phyloP scores from a whole-genome alignment of 2,329 filamentous ascomycete species.

The Podosphaera fusca region DNA sequence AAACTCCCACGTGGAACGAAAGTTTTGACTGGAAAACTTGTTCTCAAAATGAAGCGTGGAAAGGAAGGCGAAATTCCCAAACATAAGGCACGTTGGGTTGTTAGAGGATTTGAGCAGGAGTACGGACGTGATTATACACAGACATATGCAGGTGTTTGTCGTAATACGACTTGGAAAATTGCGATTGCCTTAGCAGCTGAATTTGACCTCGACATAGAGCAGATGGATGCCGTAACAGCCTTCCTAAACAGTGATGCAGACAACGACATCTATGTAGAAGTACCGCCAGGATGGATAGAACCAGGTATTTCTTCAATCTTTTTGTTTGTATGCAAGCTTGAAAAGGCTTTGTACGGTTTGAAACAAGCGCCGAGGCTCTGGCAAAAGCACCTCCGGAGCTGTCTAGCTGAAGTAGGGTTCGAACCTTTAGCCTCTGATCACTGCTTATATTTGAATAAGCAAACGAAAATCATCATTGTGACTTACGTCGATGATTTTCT shows the following conservation, averaged over 20 bases:
- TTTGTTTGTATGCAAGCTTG: neutral
- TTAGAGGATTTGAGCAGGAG: neutral
- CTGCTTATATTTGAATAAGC: neutral
- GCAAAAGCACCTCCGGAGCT: constrained; percentile 1
- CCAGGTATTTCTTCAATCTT: neutral
- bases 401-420: neutral
- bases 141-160: too few relatives aligned
- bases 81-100: neutral
- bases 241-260: constrained; percentile 1
- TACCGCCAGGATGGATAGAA: constrained; percentile 1
- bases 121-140: too few relatives aligned
- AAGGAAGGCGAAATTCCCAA: neutral
- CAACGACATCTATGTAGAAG: neutral
- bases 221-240: constrained; percentile 1
- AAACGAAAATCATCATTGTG: neutral
- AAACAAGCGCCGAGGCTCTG: neutral
- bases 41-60: neutral
- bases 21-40: neutral
- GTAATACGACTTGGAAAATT: neutral
- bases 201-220: neutral
- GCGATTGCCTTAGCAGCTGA: neutral
- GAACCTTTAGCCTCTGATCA: neutral
- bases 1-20: neutral
- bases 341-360: constrained; percentile 1
- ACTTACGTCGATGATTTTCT: too few relatives aligned